Evolutionary conservation across 495 filamentous ascomycete genomes (phyloP).

Genomic region (Friedmanniomyces simplex): DNA sequence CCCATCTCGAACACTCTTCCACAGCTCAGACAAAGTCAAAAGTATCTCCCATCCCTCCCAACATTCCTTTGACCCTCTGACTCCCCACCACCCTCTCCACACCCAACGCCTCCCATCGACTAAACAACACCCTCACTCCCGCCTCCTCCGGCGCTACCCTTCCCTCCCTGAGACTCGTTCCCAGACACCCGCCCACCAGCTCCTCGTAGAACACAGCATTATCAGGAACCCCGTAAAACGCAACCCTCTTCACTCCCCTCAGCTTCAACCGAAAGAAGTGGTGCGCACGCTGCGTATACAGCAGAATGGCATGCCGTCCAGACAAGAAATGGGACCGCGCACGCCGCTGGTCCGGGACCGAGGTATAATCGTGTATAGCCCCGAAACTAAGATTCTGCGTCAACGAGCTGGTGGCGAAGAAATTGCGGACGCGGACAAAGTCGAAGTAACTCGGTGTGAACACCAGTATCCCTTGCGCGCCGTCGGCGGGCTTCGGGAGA

Average conservation of each 20-base stretch:
- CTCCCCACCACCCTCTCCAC: conserved; percentile 82
- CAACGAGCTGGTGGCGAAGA: conserved; percentile 63
- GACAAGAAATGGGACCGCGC: conserved; percentile 78
- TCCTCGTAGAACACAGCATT: conserved; percentile 85
- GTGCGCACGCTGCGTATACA: conserved; percentile 89
- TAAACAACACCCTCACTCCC: conserved; percentile 64
- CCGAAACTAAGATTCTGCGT: conserved; percentile 68
- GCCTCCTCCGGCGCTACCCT: conserved; percentile 26
- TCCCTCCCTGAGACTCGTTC: conserved; percentile 44
- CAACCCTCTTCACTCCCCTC: conserved; percentile 63
- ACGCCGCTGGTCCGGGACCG: conserved; percentile 61
- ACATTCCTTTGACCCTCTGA: conserved; percentile 52
- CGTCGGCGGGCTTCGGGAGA: conserved; percentile 38
- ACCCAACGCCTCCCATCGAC: conserved; percentile 77
- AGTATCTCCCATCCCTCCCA: conserved; percentile 75
- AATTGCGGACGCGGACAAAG: conserved; percentile 85
- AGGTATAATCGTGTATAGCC: conserved; percentile 77
- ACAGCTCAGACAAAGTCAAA: conserved; percentile 56
- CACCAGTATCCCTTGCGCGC: conserved; percentile 53
- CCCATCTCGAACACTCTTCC: background rate
- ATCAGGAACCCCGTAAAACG: conserved; percentile 83
- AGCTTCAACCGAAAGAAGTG: conserved; percentile 82
- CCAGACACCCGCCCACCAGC: conserved; percentile 61
- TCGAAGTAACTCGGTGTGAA: conserved; percentile 91
- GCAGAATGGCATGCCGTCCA: conserved; percentile 68